Base-by-base conservation (phyloP, 345 rosid species). In the Aquilaria malaccensis region DNA sequence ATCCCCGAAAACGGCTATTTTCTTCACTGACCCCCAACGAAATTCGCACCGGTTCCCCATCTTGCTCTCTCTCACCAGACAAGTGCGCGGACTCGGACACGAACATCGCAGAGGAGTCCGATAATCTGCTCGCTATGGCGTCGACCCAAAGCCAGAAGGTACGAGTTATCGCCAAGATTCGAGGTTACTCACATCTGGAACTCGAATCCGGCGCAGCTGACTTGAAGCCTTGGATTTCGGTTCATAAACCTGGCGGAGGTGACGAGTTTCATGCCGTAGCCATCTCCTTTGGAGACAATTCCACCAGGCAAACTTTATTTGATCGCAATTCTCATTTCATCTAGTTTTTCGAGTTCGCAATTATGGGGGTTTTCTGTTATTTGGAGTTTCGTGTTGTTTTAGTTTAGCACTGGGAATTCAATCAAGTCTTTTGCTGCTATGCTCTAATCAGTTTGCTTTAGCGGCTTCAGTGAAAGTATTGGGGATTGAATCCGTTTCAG, bases 131-230 rank as follows among this genome's bases (percentile, higher is more conserved):
- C 43, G 2, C 5, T 3, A 67, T 52, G 65, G 61, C 41, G 52
- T 30, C 58, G 43, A 63, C 59, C 0, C 51, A 2, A 30, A 50
- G 61, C 31, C 58, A 54, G 33, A 74, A 72, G 61, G 70, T 78
- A 11, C 83, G 95, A 10, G 83, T 87, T 52, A 73, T 85, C 12
- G 95, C 91, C 33, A 90, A 81, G 72, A 71, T 90, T 67, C 72
- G 76, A 62, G 70, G 79, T 2, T 70, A 63, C 9, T 54, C 70
- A 47, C 78, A 77, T 65, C 75, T 48, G 12, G 74, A 60, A 50
- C 30, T 50, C 13, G 62, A 55, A 46, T 56, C 73, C 1, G 50
- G 55, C 5, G 22, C 9, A 29, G 52, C 50, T 11, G 53, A 45
- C 45, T 51, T 68, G 31, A 29, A 59, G 4, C 61, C 62, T 7